phyloP scores from a whole-genome alignment of 2,329 filamentous ascomycete genomes.

The Volutella citrinella region DNA sequence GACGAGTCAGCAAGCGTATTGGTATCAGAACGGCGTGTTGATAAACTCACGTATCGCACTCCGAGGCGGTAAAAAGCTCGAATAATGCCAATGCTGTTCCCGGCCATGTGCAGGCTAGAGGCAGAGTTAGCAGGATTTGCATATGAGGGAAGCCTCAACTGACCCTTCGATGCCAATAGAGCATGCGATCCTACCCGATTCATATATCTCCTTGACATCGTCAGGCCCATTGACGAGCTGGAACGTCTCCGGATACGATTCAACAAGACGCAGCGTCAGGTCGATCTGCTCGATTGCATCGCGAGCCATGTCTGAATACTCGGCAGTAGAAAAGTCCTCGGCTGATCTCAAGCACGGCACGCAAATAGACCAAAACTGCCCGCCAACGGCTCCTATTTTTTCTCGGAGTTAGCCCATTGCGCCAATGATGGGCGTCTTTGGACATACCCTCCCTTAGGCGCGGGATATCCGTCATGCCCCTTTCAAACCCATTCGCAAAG shows the following conservation, averaged over 20 bases:
- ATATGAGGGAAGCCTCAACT: too few species aligned
- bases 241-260: constrained; percentile 21
- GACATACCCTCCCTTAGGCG: constrained; percentile 16
- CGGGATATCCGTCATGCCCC: constrained; percentile 31
- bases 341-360: constrained; percentile 24
- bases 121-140: neutral
- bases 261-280: constrained; percentile 20
- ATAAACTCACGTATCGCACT: constrained; percentile 30
- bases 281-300: constrained; percentile 17
- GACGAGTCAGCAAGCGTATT: neutral
- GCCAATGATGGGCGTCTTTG: neutral
- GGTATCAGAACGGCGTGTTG: too few species aligned
- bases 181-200: constrained; percentile 29
- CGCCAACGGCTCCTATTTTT: constrained; percentile 21
- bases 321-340: constrained; percentile 22
- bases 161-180: constrained; percentile 34
- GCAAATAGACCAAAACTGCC: constrained; percentile 30
- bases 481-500: constrained; percentile 26
- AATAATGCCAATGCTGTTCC: constrained; percentile 32
- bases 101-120: constrained; percentile 25
- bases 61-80: constrained; percentile 28
- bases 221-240: constrained; percentile 22
- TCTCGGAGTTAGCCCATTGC: too few species aligned
- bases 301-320: constrained; percentile 19
- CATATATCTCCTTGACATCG: constrained; percentile 26